phyloP scores from a whole-genome alignment of 2,329 filamentous ascomycete genomes.

The Cladobotryum mycophilum region DNA sequence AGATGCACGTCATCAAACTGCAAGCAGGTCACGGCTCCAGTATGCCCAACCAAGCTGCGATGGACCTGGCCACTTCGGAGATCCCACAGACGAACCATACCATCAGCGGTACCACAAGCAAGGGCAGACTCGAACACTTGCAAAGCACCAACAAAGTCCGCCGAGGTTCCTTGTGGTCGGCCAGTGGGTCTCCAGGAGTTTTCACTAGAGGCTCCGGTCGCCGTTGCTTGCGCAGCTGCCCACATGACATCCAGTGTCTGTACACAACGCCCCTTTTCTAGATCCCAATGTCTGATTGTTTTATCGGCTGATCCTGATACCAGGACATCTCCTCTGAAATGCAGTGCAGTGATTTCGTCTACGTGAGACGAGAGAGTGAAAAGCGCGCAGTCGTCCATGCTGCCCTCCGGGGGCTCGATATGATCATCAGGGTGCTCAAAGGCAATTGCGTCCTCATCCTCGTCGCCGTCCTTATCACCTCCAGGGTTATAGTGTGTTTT shows the following conservation, averaged over 20 bases:
- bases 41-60: conserved; percentile 89
- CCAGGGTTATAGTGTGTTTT: conserved; percentile 76
- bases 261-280: conserved; percentile 93
- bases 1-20: conserved; percentile 96
- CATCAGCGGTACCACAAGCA: conserved; percentile 93
- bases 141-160: conserved; percentile 89
- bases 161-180: conserved; percentile 55
- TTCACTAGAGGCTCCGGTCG: conserved; percentile 56
- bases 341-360: conserved; percentile 86
- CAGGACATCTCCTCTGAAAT: conserved; percentile 82
- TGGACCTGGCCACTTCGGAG: conserved; percentile 95
- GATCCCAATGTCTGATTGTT: conserved; percentile 94
- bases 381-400: conserved; percentile 84
- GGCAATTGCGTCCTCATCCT: conserved; percentile 61
- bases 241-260: conserved; percentile 97
- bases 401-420: conserved; percentile 66
- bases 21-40: conserved; percentile 84
- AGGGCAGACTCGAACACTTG: conserved; percentile 95
- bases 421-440: conserved; percentile 67
- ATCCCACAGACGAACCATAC: conserved; percentile 97
- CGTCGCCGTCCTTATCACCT: conserved; percentile 52
- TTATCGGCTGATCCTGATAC: conserved; percentile 97
- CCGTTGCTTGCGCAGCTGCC: conserved; percentile 86
- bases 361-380: conserved; percentile 86
- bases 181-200: conserved; percentile 67